Evolutionary conservation across 1,284 basidiomycete genomes (phyloP).

Genomic region (Irpex sp.): DNA sequence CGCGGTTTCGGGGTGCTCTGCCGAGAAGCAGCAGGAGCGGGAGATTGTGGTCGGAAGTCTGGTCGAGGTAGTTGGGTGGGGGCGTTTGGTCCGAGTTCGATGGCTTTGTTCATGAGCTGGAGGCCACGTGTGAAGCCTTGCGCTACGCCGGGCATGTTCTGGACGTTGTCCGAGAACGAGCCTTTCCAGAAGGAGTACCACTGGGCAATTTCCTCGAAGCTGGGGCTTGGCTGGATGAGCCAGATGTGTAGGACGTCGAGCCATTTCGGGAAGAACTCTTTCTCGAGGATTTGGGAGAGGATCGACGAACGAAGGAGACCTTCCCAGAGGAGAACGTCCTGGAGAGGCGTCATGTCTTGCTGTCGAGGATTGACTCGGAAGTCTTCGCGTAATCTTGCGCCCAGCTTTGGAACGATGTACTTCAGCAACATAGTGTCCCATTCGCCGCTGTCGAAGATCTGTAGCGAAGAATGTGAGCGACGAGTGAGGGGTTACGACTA

Average conservation of each 20-base stretch:
- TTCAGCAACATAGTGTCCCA: constrained; percentile 93
- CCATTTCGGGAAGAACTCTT: constrained; percentile 97
- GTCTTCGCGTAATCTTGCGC: constrained; percentile 73
- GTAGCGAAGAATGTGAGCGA: constrained; percentile 3
- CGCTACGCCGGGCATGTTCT: constrained; percentile 59
- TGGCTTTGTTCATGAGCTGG: constrained; percentile 90
- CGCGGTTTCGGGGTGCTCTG: constrained; percentile 29
- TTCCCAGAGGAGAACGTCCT: constrained; percentile 79
- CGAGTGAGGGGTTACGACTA: constrained; percentile 9
- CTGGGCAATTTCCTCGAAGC: constrained; percentile 85
- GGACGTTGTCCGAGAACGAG: constrained; percentile 69
- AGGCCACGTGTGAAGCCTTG: constrained; percentile 83
- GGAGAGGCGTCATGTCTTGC: constrained; percentile 83
- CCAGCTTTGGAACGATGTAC: constrained; percentile 88
- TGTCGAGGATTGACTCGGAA: constrained; percentile 86
- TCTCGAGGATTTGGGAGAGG: constrained; percentile 78
- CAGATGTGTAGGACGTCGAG: constrained; percentile 87
- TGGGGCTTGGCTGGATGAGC: constrained; percentile 82
- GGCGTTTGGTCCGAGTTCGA: constrained; percentile 78
- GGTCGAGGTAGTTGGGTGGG: constrained; percentile 65
- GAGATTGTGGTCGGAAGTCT: constrained; percentile 38
- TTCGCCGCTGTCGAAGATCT: constrained; percentile 75
- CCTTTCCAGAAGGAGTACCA: constrained; percentile 93
- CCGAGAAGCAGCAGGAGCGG: constrained; percentile 21
- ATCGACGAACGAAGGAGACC: constrained; percentile 71